A percentile compares a stretch with the other conserved stretches of the same genome.
Conservation (phyloP, 257 asterid species). For the Solanum sejunctum region DNA sequence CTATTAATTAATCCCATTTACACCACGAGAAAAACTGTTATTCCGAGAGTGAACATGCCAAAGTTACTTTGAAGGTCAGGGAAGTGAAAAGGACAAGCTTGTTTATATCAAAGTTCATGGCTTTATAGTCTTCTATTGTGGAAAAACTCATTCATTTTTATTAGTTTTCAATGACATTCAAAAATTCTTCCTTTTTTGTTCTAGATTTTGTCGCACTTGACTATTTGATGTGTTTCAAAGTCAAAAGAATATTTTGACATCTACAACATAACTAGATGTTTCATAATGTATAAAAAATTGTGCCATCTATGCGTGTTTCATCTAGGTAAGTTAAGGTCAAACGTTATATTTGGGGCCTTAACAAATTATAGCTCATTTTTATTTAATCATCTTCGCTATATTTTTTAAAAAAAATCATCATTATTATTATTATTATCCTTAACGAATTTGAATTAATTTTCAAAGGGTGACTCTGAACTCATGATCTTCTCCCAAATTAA, state of each 20-base stretch:
- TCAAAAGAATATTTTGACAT: not conserved
- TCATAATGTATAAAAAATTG: not conserved
- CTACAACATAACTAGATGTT: not conserved
- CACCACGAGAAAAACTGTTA: not conserved
- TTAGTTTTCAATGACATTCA: not conserved
- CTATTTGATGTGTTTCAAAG: not conserved
- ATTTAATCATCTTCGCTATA: no score
- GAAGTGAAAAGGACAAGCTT: not conserved
- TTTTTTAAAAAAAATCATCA: no score
- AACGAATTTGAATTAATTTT: no score
- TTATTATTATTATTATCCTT: no score
- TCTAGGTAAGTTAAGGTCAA: no score
- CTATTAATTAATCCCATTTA: not conserved
- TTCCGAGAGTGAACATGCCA: not conserved
- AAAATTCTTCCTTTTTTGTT: not conserved
- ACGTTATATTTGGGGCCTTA: no score
- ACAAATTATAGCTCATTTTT: no score
- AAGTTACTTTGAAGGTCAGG: not conserved
- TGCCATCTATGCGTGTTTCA: no score
- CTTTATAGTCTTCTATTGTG: not conserved
- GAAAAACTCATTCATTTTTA: not conserved
- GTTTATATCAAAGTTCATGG: not conserved
- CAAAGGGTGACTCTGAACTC: no score
- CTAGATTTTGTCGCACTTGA: not conserved
- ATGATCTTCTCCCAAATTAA: no score